A percentile compares a stretch with the other conserved stretches of the same genome.
Evolutionary conservation across 2,329 filamentous ascomycete genomes (phyloP).

Genomic region (Lasiodiplodia hormozganensis): DNA sequence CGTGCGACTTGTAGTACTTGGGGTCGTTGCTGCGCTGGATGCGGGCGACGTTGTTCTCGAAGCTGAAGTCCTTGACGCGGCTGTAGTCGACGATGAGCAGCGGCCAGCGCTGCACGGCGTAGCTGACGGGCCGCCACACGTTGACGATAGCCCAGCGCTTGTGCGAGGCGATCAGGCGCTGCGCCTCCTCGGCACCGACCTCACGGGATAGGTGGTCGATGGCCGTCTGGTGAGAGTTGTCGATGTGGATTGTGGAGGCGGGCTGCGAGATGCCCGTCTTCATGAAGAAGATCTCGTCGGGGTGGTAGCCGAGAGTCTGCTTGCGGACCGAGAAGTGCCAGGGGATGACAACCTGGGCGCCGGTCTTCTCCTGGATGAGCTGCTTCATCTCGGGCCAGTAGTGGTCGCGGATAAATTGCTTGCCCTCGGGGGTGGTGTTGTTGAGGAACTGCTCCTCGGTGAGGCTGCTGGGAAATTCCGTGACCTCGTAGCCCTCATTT

Average conservation of each 20-base stretch:
- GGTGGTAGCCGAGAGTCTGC: slow-evolving; percentile 2
- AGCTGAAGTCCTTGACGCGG: not conserved
- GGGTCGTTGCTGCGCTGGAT: not conserved
- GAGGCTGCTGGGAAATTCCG: not conserved
- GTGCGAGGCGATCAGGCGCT: no score
- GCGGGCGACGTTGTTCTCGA: not conserved
- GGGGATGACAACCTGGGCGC: not conserved
- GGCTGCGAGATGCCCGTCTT: slow-evolving; percentile 12
- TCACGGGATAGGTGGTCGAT: no score
- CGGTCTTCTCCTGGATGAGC: not conserved
- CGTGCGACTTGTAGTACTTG: slow-evolving; percentile 7
- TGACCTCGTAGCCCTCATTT: not conserved
- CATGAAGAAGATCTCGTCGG: slow-evolving; percentile 11
- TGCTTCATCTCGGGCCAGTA: slow-evolving; percentile 6
- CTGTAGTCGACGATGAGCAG: no score
- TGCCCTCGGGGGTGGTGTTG: not conserved
- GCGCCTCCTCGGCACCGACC: no score
- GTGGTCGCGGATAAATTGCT: slow-evolving; percentile 6
- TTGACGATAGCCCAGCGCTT: no score
- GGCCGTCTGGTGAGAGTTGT: not conserved
- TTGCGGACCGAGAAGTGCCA: not conserved
- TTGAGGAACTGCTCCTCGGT: slow-evolving; percentile 5
- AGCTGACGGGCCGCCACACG: no score
- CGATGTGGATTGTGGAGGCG: slow-evolving; percentile 2
- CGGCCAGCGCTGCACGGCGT: no score